Evolutionary conservation across 257 asterid species (phyloP).

Genomic region (Gynochthodes officinalis): DNA sequence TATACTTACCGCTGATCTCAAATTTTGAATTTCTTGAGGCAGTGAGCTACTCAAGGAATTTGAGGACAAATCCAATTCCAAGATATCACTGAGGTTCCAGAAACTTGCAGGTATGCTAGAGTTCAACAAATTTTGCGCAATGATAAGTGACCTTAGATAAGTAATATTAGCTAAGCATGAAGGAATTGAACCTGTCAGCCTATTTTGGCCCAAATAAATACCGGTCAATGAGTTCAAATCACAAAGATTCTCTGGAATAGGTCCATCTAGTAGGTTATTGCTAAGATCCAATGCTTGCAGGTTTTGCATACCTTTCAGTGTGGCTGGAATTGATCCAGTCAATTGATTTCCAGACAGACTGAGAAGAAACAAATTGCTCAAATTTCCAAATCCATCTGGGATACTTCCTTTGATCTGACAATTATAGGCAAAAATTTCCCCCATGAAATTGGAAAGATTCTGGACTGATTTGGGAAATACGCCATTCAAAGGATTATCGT

Average conservation of each 20-base stretch:
- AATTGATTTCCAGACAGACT: not conserved
- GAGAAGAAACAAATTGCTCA: not conserved
- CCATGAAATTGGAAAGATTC: slow-evolving; percentile 9
- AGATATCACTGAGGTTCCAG: slow-evolving; percentile 25
- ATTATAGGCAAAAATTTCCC: rapidly evolving
- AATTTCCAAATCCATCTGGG: not conserved
- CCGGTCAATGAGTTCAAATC: not conserved
- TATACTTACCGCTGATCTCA: slow-evolving; percentile 5
- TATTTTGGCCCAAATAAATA: not conserved
- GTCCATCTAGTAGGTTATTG: not conserved
- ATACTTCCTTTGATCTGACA: not conserved
- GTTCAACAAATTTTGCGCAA: slow-evolving; percentile 18
- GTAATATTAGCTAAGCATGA: slow-evolving; percentile 21
- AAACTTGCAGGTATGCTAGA: slow-evolving; percentile 22
- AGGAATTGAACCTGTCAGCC: not conserved
- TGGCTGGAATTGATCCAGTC: not conserved
- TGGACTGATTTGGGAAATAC: not conserved
- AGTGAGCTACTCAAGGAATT: slow-evolving; percentile 22
- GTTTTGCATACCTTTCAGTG: not conserved
- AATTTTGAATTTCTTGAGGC: slow-evolving; percentile 17
- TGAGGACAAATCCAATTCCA: slow-evolving; percentile 23
- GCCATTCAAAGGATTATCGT: not conserved
- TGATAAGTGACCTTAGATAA: slow-evolving; percentile 1
- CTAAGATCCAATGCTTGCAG: not conserved
- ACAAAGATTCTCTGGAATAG: not conserved